These are phyloP conservation scores for Mycena kentingensis DNA, from an alignment of 768 basidiomycete species.

Conservation along the genomic window DNA sequence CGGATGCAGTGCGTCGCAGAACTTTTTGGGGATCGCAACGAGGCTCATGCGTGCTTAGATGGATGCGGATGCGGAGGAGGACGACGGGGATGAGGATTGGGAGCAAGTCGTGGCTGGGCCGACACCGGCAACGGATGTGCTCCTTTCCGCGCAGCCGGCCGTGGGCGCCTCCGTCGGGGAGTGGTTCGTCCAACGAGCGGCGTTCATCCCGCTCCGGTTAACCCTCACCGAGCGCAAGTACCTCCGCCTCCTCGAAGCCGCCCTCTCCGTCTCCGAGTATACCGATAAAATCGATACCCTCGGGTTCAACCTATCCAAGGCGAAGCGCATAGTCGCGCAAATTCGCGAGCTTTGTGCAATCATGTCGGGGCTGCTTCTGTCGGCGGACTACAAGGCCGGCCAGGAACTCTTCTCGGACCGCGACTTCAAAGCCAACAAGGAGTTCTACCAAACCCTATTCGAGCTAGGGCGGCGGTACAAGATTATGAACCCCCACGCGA, in stretches of 20 bases:
- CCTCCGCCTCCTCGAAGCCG: constrained; percentile 83
- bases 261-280: constrained; percentile 82
- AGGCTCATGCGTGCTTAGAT: constrained; percentile 36
- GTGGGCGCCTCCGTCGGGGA: constrained; percentile 69
- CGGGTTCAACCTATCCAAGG: constrained; percentile 74
- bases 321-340: constrained; percentile 86
- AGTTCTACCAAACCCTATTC: constrained; percentile 79
- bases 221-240: constrained; percentile 77
- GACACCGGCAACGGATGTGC: constrained; percentile 36
- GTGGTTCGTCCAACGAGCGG: constrained; percentile 83
- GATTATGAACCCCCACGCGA: constrained; percentile 92
- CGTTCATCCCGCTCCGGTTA: constrained; percentile 79
- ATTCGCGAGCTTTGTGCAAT: constrained; percentile 87
- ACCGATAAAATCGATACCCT: constrained; percentile 89
- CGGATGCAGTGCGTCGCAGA: constrained; percentile 35
- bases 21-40: not conserved
- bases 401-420: constrained; percentile 82
- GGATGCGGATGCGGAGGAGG: constrained; percentile 46
- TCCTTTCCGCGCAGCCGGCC: constrained; percentile 57
- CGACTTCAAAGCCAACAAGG: constrained; percentile 77
- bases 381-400: constrained; percentile 87
- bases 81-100: constrained; percentile 48
- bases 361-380: constrained; percentile 78
- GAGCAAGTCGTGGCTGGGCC: constrained; percentile 41
- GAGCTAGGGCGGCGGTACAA: constrained; percentile 85